phyloP scores from a whole-genome alignment of 768 basidiomycete genomes.

The Hydnomerulius pinastri region DNA sequence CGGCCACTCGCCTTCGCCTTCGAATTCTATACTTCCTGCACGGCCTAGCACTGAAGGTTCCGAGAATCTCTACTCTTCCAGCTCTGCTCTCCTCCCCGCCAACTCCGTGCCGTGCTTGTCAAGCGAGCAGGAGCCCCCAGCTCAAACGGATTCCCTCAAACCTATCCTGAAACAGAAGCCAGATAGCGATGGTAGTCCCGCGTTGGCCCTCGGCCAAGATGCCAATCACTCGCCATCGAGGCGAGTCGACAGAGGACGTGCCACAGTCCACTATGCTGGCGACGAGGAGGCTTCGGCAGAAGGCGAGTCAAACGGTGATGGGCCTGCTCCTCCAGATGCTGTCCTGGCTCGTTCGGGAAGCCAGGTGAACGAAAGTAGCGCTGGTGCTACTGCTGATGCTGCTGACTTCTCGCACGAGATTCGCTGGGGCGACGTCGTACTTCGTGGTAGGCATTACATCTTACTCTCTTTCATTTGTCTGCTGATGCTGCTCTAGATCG shows the following conservation, averaged over 20 bases:
- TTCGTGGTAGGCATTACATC: constrained; percentile 65
- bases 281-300: neutral
- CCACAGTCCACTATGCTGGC: constrained; percentile 22
- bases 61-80: constrained; percentile 21
- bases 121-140: constrained; percentile 4
- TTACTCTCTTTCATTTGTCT: neutral
- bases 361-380: constrained; percentile 62
- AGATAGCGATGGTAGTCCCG: constrained; percentile 9
- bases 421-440: constrained; percentile 55
- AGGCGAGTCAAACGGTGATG: constrained; percentile 20
- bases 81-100: constrained; percentile 20
- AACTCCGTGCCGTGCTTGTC: constrained; percentile 11
- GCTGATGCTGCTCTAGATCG: constrained; percentile 58
- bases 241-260: constrained; percentile 23
- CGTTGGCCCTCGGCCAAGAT: constrained; percentile 15
- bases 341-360: constrained; percentile 66
- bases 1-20: constrained; percentile 17
- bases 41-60: constrained; percentile 10
- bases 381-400: constrained; percentile 50
- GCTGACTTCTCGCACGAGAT: constrained; percentile 20
- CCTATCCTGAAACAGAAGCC: constrained; percentile 26
- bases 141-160: constrained; percentile 15
- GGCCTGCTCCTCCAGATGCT: constrained; percentile 55
- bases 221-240: constrained; percentile 10
- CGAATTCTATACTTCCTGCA: constrained; percentile 15